A percentile compares a stretch with the other conserved stretches of the same genome.
phyloP scores from a whole-genome alignment of 1,284 basidiomycete genomes.

The Amylostereum areolatum region DNA sequence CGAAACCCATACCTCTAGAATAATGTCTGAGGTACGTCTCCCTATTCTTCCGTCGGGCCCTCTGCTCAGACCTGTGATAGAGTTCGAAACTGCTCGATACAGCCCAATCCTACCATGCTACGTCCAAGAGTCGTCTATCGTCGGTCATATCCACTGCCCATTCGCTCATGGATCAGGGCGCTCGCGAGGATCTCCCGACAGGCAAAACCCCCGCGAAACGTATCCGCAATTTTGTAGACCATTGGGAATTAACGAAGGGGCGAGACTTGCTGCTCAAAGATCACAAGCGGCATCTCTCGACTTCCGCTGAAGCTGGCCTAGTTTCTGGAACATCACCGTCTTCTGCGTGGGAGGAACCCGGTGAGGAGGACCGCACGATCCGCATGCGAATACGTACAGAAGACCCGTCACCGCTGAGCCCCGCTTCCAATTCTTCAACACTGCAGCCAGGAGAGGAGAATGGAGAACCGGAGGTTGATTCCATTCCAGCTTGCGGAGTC shows the following conservation, averaged over 20 bases:
- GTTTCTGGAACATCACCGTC: constrained; percentile 14
- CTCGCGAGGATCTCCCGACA: constrained; percentile 55
- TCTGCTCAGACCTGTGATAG: no score
- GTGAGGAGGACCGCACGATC: no score
- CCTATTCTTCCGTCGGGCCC: no score
- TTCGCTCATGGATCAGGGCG: constrained; percentile 51
- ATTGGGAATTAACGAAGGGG: constrained; percentile 62
- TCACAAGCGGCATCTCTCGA: constrained; percentile 34
- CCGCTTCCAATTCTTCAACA: constrained; percentile 2
- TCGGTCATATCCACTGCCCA: constrained; percentile 44
- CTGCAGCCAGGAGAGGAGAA: not conserved
- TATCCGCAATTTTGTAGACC: constrained; percentile 56
- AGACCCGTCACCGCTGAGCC: no score
- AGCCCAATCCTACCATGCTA: constrained; percentile 34
- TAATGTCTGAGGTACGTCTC: constrained; percentile 43
- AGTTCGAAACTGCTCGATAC: constrained; percentile 28
- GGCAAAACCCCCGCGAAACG: constrained; percentile 72
- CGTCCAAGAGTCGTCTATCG: constrained; percentile 35
- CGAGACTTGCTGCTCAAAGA: constrained; percentile 51
- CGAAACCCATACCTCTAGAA: constrained; percentile 37
- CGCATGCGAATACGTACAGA: no score
- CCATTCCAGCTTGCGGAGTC: constrained; percentile 11
- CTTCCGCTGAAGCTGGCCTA: constrained; percentile 18
- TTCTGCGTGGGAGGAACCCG: not conserved
- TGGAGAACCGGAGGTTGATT: constrained; percentile 3